Percentiles rank a stretch among this genome's conserved stretches.
Evolutionary conservation across 768 basidiomycete genomes (phyloP).

Genomic region (Cubamyces sp.): DNA sequence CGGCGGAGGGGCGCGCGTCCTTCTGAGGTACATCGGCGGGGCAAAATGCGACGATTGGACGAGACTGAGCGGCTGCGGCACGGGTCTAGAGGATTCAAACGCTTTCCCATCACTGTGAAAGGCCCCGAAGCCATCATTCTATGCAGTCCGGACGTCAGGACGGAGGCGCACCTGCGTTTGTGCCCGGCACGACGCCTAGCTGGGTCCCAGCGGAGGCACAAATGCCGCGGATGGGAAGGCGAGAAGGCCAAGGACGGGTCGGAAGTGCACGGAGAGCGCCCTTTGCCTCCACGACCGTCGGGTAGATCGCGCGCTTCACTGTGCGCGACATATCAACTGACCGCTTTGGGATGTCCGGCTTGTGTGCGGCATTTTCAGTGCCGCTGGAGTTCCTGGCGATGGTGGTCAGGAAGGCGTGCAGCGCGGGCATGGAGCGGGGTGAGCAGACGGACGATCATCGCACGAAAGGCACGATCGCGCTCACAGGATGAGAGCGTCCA

Average conservation of each 20-base stretch:
- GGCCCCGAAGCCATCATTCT: conserved; percentile 5
- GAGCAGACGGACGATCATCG: conserved; percentile 9
- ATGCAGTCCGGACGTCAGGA: neutral
- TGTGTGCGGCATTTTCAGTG: neutral
- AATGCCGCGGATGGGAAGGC: neutral
- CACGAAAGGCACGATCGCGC: conserved; percentile 3
- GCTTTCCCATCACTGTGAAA: conserved; percentile 14
- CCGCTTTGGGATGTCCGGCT: neutral
- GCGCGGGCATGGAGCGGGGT: neutral
- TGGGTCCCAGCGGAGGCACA: too few species aligned
- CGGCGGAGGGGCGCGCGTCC: neutral
- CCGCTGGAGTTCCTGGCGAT: neutral
- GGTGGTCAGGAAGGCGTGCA: neutral
- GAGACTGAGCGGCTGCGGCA: neutral
- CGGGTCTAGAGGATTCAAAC: neutral
- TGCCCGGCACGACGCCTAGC: too few species aligned
- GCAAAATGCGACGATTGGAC: conserved; percentile 13
- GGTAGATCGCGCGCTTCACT: conserved; percentile 4
- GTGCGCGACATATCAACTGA: neutral
- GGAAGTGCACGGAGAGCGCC: conserved; percentile 5
- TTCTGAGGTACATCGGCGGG: conserved; percentile 7
- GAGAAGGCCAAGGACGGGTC: neutral
- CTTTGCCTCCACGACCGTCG: conserved; percentile 21
- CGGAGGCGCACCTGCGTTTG: neutral
- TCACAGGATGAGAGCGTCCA: neutral